These are phyloP conservation scores for Aspergillus japonicus DNA, from an alignment of 2,329 filamentous ascomycete species.

Conservation along the genomic window DNA sequence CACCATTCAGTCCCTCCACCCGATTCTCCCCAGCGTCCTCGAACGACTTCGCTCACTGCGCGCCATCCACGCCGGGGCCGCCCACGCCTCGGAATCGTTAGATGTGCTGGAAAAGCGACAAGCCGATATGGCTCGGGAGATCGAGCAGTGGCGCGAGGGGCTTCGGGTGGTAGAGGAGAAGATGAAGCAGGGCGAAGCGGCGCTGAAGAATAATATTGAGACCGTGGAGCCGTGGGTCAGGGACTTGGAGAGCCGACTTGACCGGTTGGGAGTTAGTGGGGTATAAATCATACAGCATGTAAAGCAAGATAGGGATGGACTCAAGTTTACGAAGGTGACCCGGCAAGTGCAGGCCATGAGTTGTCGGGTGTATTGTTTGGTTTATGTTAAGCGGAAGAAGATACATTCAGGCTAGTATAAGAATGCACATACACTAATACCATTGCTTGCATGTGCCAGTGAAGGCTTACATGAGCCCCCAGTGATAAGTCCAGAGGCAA, in stretches of 20 bases:
- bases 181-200: constrained; percentile 66
- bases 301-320: not conserved
- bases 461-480: too few species aligned
- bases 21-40: constrained; percentile 78
- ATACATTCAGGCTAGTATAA: not conserved
- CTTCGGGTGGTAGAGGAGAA: constrained; percentile 74
- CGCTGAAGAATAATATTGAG: constrained; percentile 76
- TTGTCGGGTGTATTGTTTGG: not conserved
- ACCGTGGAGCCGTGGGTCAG: constrained; percentile 88
- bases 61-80: constrained; percentile 82
- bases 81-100: constrained; percentile 73
- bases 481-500: too few species aligned
- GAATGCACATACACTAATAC: not conserved
- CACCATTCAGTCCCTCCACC: constrained; percentile 81
- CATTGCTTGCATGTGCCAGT: not conserved
- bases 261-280: constrained; percentile 50
- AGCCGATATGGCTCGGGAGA: constrained; percentile 76
- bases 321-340: not conserved
- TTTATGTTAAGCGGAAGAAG: not conserved
- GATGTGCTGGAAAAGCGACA: constrained; percentile 76
- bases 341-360: not conserved
- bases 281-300: not conserved
- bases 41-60: constrained; percentile 81
- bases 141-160: constrained; percentile 81
- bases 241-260: constrained; percentile 76